Conservation (phyloP, 768 basidiomycete species). For the Lactarius hatsudake region DNA sequence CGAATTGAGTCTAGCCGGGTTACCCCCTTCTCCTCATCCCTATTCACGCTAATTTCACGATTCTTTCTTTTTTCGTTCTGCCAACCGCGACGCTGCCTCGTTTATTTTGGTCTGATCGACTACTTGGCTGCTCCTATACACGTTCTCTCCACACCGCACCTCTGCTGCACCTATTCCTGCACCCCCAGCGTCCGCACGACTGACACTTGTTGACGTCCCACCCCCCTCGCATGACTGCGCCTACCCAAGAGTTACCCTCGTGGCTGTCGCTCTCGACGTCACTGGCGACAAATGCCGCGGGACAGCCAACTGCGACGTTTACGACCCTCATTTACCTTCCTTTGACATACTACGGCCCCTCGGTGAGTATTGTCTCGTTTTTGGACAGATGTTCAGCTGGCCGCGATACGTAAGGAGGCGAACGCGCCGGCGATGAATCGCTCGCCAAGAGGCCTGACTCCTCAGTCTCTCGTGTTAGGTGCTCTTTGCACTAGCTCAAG, state of each 20-base stretch:
- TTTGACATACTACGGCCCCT: constrained; percentile 79
- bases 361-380: constrained; percentile 49
- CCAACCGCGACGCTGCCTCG: background rate
- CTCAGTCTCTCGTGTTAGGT: background rate
- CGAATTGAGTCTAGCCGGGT: background rate
- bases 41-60: background rate
- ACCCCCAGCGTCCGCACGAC: constrained; percentile 16
- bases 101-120: background rate
- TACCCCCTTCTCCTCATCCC: background rate
- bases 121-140: constrained; percentile 15
- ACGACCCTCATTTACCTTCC: constrained; percentile 61
- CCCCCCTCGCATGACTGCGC: constrained; percentile 47
- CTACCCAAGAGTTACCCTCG: constrained; percentile 65
- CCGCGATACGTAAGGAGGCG: background rate
- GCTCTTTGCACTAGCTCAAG: background rate
- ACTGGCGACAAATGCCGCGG: constrained; percentile 51
- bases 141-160: constrained; percentile 20
- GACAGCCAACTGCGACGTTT: constrained; percentile 52
- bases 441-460: background rate
- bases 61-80: background rate
- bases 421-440: background rate
- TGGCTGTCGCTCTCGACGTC: constrained; percentile 66
- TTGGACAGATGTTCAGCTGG: background rate
- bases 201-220: background rate
- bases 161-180: constrained; percentile 24